Base-by-base conservation (phyloP, 192 early-diverging fungal genomes). In the Umbelopsis isabellina region DNA sequence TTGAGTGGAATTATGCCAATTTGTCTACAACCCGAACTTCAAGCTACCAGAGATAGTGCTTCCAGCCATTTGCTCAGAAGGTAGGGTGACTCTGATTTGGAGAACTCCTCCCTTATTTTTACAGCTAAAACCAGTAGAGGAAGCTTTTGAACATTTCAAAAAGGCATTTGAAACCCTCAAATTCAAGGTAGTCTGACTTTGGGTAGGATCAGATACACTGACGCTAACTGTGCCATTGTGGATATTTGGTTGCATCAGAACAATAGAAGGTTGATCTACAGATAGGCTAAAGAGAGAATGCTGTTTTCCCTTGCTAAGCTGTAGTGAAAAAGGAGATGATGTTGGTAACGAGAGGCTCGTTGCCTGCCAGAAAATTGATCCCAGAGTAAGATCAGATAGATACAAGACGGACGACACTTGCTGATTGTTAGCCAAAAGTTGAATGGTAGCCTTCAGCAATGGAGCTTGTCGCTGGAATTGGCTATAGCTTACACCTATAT, bases 151-250 rank as follows among this genome's bases (percentile, higher is more conserved):
- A 25, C 35, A 70, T 30, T 70, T 58, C 6, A 45, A 16, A 25
- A 70, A 70, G 27, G 27, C 35, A 9, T 70, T 52, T 10, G 51
- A 44, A 7, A 70, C 23, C 21, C 20, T n/a, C 1, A 72, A 11
- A 21, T 52, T 20, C 5, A 75, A 45, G 22, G 49, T 46, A 25
- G 22, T 23, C 16, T 65, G 16, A 46, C 41, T 35, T 55, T 75
- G 73, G 10, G 68, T 47, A 48, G 73, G 68, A 51, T 75, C 68
- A 20, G 73, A 46, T 15, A 66, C 50, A 48, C 21, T 44, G 37
- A 66, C 37, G 23, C 35, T 47, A 30, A 75, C 33, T 1, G 23
- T 15, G 16, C 61, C 33, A 6, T 61, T 46, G 6, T 66, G 45
- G 7, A 23, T 41, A 27, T 49, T 23, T 4, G 23, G 61, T 23